phyloP scores from a whole-genome alignment of 2,329 filamentous ascomycete species.

The Hypoxylon sp. region DNA sequence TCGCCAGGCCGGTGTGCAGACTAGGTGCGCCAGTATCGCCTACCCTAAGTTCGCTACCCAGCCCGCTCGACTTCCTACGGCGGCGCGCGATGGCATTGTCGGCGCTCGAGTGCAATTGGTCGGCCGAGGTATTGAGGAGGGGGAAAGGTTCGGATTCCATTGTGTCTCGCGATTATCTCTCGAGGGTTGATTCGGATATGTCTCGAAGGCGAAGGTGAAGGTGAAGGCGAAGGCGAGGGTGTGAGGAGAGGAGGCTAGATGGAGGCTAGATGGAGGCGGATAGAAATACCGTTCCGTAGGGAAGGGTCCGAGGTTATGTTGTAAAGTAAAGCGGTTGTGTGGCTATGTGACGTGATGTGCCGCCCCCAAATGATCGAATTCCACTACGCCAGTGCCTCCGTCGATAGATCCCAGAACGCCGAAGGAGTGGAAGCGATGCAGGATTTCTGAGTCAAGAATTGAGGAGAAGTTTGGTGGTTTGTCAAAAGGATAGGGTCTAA shows the following conservation, averaged over 20 bases:
- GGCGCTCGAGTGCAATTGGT: conserved; percentile 59
- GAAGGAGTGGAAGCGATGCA: conserved; percentile 43
- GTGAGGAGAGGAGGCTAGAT: conserved; percentile 7
- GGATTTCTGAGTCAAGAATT: conserved; percentile 9
- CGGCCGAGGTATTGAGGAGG: conserved; percentile 62
- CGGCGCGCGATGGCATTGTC: conserved; percentile 57
- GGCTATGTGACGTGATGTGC: conserved; percentile 6
- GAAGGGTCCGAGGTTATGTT: conserved; percentile 25
- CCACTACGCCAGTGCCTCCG: conserved; percentile 17
- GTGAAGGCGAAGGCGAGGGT: conserved; percentile 3
- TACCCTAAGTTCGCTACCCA: conserved; percentile 64
- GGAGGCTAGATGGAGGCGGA: background rate
- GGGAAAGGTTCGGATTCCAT: conserved; percentile 69
- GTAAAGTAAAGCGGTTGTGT: conserved; percentile 9
- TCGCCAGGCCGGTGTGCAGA: conserved; percentile 64
- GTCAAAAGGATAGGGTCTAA: background rate
- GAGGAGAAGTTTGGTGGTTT: background rate
- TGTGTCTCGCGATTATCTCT: conserved; percentile 24
- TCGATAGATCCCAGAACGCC: conserved; percentile 33
- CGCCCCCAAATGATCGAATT: conserved; percentile 1
- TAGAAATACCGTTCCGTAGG: conserved; percentile 5
- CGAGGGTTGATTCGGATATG: conserved; percentile 3
- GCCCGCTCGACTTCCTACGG: conserved; percentile 67
- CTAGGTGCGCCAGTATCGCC: conserved; percentile 68
- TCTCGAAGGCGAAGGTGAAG: conserved; percentile 4